These are phyloP conservation scores for Tuber brumale DNA, from an alignment of 495 filamentous ascomycete species.

Conservation along the genomic window DNA sequence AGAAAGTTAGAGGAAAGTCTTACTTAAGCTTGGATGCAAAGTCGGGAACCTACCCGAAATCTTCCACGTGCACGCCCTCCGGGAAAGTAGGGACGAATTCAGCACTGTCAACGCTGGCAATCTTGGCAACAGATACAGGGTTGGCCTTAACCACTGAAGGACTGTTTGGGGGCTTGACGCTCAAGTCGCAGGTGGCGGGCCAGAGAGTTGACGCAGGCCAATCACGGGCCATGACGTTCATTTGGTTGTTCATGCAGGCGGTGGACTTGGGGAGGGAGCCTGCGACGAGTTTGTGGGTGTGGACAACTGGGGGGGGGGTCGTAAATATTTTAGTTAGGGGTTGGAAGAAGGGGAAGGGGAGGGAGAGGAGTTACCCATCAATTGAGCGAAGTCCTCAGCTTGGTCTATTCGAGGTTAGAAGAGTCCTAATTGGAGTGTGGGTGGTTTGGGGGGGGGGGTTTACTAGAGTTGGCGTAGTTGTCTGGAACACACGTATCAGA, in stretches of 20 bases:
- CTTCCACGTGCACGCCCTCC: not conserved
- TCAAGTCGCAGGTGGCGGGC: not conserved
- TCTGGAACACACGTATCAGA: not conserved
- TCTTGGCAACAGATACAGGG: not conserved
- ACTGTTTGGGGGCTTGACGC: not conserved
- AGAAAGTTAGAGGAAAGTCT: not conserved
- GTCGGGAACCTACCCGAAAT: not conserved
- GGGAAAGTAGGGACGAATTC: not conserved
- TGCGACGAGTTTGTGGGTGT: not conserved
- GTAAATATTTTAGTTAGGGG: not conserved
- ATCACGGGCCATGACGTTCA: not conserved
- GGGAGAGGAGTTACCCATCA: not conserved
- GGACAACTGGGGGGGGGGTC: not conserved
- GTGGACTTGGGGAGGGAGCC: not conserved
- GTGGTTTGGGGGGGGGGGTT: not conserved
- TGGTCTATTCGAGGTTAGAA: not conserved
- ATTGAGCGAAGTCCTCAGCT: not conserved
- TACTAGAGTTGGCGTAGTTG: not conserved
- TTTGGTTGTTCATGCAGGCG: not conserved
- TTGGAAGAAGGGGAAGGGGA: not conserved
- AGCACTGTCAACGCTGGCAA: not conserved
- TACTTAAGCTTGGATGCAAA: not conserved
- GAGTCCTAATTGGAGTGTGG: not conserved
- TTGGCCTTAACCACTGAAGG: not conserved
- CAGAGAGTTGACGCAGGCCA: not conserved